These are phyloP conservation scores for Colletotrichum sp. DNA, from an alignment of 2,329 filamentous ascomycete genomes.

Conservation along the genomic window DNA sequence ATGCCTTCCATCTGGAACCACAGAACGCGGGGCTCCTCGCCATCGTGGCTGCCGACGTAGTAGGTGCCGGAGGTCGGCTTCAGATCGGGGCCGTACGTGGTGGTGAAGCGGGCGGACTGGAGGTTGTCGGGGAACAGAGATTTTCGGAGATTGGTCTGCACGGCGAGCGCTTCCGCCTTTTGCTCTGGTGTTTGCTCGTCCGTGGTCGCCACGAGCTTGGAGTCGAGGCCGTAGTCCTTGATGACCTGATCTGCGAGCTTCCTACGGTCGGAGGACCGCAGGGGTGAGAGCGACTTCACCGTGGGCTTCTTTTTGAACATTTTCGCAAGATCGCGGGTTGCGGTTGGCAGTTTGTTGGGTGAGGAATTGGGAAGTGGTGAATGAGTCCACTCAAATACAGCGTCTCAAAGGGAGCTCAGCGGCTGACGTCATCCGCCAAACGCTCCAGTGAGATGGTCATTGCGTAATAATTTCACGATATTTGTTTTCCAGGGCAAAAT, in stretches of 20 bases:
- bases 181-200: neutral
- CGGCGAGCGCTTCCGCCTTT: neutral
- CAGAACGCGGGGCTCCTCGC: neutral
- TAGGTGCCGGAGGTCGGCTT: neutral
- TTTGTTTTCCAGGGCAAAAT: neutral
- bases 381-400: neutral
- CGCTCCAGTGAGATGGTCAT: neutral
- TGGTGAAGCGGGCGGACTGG: neutral
- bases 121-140: slow-evolving; percentile 5
- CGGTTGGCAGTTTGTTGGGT: neutral
- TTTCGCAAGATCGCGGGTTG: neutral
- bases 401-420: neutral
- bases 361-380: neutral
- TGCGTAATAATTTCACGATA: neutral
- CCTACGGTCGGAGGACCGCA: neutral
- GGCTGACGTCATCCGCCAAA: neutral
- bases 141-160: neutral
- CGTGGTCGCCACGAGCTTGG: neutral
- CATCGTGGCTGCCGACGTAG: neutral
- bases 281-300: neutral
- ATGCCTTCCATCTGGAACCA: neutral
- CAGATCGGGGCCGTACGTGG: neutral
- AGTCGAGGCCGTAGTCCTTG: neutral
- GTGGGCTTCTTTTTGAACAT: neutral
- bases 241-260: neutral